Percentiles rank a stretch among this genome's conserved stretches.
These are phyloP conservation scores for Lolium rigidum DNA, from an alignment of 176 grass and related monocot genomes.

Conservation along the genomic window DNA sequence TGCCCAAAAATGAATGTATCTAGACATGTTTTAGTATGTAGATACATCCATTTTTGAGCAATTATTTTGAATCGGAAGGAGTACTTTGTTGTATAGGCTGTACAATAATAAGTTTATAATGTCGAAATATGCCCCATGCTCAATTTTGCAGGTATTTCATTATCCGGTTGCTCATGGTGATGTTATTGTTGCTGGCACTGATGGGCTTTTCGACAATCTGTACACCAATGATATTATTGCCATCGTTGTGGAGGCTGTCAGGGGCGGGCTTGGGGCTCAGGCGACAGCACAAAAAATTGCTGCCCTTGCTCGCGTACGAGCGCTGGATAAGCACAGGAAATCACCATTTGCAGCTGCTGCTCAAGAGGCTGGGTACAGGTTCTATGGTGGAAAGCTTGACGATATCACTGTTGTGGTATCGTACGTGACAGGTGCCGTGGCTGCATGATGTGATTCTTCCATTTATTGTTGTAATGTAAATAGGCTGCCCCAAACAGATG, in stretches of 20 bases:
- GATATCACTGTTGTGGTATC: slow-evolving; percentile 94
- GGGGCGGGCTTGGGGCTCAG: slow-evolving; percentile 70
- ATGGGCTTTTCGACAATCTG: slow-evolving; percentile 94
- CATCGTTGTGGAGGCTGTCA: slow-evolving; percentile 74
- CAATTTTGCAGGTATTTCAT: slow-evolving; percentile 64
- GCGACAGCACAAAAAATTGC: slow-evolving; percentile 90
- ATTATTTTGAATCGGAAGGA: too few relatives aligned
- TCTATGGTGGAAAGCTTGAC: slow-evolving; percentile 92
- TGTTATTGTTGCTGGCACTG: slow-evolving; percentile 91
- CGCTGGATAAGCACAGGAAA: slow-evolving; percentile 80
- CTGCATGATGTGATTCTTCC: neutral
- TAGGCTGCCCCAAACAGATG: slow-evolving; percentile 39
- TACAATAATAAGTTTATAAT: neutral
- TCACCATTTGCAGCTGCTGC: slow-evolving; percentile 89
- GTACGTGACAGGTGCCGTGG: slow-evolving; percentile 46
- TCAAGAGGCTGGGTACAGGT: slow-evolving; percentile 93
- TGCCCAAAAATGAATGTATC: too few relatives aligned
- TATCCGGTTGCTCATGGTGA: slow-evolving; percentile 73
- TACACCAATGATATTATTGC: slow-evolving; percentile 86
- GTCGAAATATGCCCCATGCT: neutral
- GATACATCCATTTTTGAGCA: too few relatives aligned
- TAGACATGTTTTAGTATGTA: too few relatives aligned
- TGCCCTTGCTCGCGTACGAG: slow-evolving; percentile 86
- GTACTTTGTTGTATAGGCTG: too few relatives aligned
- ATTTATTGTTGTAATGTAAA: slow-evolving; percentile 33